Evolutionary conservation across 805 yeast species (phyloP).

Genomic region (Clavispora asparagi): DNA sequence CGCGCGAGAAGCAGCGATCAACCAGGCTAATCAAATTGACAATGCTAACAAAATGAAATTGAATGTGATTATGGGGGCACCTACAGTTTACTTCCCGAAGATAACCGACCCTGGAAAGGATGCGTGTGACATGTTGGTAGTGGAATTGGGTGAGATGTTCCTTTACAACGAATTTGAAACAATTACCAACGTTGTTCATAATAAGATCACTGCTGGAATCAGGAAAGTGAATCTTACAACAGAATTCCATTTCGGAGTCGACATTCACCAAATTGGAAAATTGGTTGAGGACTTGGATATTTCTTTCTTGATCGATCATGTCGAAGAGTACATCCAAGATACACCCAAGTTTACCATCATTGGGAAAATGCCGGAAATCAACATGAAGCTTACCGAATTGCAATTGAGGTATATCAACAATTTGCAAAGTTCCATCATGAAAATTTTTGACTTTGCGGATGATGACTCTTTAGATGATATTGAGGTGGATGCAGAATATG

Average conservation of each 20-base stretch:
- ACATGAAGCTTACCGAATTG: slow-evolving; percentile 63
- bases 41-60: slow-evolving; percentile 60
- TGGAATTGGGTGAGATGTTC: slow-evolving; percentile 78
- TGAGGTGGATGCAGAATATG: slow-evolving; percentile 59
- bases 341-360: slow-evolving; percentile 46
- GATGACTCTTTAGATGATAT: slow-evolving; percentile 46
- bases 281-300: slow-evolving; percentile 65
- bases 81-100: slow-evolving; percentile 76
- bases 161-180: slow-evolving; percentile 55
- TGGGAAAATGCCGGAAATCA: slow-evolving; percentile 61
- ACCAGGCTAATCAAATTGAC: slow-evolving; percentile 66
- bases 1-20: slow-evolving; percentile 83
- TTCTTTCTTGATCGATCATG: slow-evolving; percentile 52
- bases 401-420: slow-evolving; percentile 58
- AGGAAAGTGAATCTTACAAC: slow-evolving; percentile 69
- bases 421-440: slow-evolving; percentile 51
- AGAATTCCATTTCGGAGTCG: slow-evolving; percentile 43
- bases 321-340: slow-evolving; percentile 32
- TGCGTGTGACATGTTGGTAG: slow-evolving; percentile 55
- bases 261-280: slow-evolving; percentile 47
- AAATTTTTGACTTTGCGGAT: slow-evolving; percentile 42
- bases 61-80: slow-evolving; percentile 72
- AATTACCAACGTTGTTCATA: slow-evolving; percentile 30
- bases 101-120: slow-evolving; percentile 35
- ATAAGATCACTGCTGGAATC: slow-evolving; percentile 62